Base-by-base conservation (phyloP, 352 stramenopile genomes). In the Albugo candida region DNA sequence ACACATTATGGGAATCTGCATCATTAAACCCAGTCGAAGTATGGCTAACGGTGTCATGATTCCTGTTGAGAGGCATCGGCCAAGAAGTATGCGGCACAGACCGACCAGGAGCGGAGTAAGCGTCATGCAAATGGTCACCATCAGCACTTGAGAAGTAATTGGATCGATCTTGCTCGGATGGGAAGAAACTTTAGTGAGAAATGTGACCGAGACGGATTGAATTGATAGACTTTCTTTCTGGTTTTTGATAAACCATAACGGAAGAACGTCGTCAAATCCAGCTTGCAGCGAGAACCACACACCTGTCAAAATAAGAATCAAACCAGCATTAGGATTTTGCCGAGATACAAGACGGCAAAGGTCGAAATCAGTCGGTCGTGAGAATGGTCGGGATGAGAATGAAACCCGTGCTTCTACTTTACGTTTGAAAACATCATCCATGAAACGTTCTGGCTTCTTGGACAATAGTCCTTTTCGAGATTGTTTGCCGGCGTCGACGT, bases 201-300 rank as follows among this genome's bases (percentile, higher is more conserved):
- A 31, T 24, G 20, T 24, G 17, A 43, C 8, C 17, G 38, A 19
- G 17, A 24, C 20, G 17, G 17, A 19, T 24, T 19, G 17, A 19
- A 10, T 24, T 24, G 38, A 19, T 8, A 43, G 8, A 19, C 17
- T 8, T 24, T 43, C 38, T 24, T 63, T 57, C 37, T 79, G 71
- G 35, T 82, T 65, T 36, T 74, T 70, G 60, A 87, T 83, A 45
- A 84, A 77, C 75, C 71, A 87, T 14, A 87, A 56, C 17, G 75
- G 75, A 18, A 84, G 48, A 51, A 87, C 70, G 46, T 87, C 71
- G 45, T 87, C 75, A 37, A 87, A 87, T 51, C 71, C 75, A 12
- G 81, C 45, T 47, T 87, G 75, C 17, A 83, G 60, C 11, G 83
- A 55, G 27, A 59, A 59, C 75, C 75, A 87, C 27, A 81, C 65